Evolutionary conservation across 2,329 filamentous ascomycete genomes (phyloP).

Genomic region (Whalleya microplaca): DNA sequence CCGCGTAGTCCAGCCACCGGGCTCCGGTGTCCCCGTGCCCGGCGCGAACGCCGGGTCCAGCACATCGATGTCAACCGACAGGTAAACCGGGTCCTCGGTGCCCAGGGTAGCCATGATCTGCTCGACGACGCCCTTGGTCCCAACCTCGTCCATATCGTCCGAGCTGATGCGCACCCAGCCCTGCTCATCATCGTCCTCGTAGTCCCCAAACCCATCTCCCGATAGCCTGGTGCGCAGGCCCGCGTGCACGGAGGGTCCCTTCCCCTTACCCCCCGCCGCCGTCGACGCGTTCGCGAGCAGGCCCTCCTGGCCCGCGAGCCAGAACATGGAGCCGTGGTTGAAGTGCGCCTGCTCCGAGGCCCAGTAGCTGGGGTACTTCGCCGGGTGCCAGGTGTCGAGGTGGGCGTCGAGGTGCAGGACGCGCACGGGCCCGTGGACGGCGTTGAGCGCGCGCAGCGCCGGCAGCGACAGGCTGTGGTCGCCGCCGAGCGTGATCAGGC

Average conservation of each 20-base stretch:
- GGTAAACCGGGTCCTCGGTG: slow-evolving; percentile 76
- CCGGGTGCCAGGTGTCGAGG: slow-evolving; percentile 84
- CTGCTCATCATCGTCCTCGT: slow-evolving; percentile 73
- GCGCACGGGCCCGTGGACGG: slow-evolving; percentile 64
- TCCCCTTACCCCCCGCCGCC: slow-evolving; percentile 38
- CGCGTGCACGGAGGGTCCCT: slow-evolving; percentile 72
- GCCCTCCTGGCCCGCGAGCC: slow-evolving; percentile 81
- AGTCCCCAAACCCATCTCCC: slow-evolving; percentile 66
- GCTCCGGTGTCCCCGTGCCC: slow-evolving; percentile 86
- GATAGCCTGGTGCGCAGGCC: slow-evolving; percentile 79
- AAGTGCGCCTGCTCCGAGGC: slow-evolving; percentile 70
- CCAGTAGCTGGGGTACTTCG: slow-evolving; percentile 81
- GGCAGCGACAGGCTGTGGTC: slow-evolving; percentile 74
- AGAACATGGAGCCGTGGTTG: slow-evolving; percentile 92
- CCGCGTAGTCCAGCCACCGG: slow-evolving; percentile 87
- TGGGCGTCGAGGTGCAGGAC: slow-evolving; percentile 80
- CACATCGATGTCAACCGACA: slow-evolving; percentile 78
- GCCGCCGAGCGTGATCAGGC: slow-evolving; percentile 71
- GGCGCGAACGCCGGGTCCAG: slow-evolving; percentile 70
- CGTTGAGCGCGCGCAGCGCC: slow-evolving; percentile 67
- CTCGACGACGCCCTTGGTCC: slow-evolving; percentile 69
- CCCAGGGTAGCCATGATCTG: slow-evolving; percentile 74
- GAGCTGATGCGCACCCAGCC: slow-evolving; percentile 81
- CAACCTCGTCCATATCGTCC: slow-evolving; percentile 86
- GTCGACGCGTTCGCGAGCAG: slow-evolving; percentile 73